These are phyloP conservation scores for Phtheirospermum japonicum DNA, from an alignment of 257 asterid species.

Conservation along the genomic window DNA sequence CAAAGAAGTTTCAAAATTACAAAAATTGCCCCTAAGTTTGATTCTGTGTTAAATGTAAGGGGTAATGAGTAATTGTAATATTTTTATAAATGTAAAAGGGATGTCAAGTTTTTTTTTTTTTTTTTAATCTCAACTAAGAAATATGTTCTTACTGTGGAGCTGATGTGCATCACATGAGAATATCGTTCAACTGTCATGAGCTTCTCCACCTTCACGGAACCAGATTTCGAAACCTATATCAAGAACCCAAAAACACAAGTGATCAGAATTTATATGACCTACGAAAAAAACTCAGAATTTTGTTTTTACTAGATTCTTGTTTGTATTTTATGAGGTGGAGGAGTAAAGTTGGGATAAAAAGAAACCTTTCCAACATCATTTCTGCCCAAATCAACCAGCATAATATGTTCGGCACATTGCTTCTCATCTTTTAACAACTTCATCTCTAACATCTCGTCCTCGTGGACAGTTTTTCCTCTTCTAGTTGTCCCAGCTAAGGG, in stretches of 20 bases:
- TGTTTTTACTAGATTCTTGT: not conserved
- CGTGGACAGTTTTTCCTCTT: constrained; percentile 61
- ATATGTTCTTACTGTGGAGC: constrained; percentile 75
- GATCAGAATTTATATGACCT: not conserved
- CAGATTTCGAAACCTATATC: constrained; percentile 76
- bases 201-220: constrained; percentile 79
- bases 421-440: constrained; percentile 64
- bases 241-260: constrained; percentile 21
- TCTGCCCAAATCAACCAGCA: constrained; percentile 90
- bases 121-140: not conserved
- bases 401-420: constrained; percentile 74
- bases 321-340: not conserved
- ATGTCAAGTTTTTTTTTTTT: too few relatives aligned
- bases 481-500: constrained; percentile 87
- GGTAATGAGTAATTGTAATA: too few relatives aligned
- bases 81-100: too few relatives aligned
- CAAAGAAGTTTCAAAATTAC: too few relatives aligned
- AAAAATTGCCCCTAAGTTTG: too few relatives aligned
- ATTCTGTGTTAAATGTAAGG: too few relatives aligned
- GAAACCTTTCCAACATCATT: constrained; percentile 91
- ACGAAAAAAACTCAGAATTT: constrained; percentile 4
- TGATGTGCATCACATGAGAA: constrained; percentile 94
- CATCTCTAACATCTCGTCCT: constrained; percentile 66
- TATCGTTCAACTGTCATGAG: constrained; percentile 79
- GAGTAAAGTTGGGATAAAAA: constrained; percentile 1